Conservation (phyloP, 192 early-diverging fungal species). For the Coemansia sp. region DNA sequence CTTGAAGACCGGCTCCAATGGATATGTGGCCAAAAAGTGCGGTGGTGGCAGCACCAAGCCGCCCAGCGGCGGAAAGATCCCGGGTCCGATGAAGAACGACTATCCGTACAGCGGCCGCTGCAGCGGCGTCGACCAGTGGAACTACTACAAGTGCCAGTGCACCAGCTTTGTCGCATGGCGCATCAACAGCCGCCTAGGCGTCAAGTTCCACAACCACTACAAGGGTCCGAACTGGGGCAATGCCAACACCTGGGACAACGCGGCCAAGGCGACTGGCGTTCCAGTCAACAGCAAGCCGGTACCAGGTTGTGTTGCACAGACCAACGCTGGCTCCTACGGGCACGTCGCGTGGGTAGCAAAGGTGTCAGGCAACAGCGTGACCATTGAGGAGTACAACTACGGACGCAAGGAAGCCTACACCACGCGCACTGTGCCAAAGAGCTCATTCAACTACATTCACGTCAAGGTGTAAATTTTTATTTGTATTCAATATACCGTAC, state of each 20-base stretch:
- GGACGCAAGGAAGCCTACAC: conserved; percentile 6
- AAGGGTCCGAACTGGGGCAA: conserved; percentile 28
- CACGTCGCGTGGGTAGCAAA: conserved; percentile 43
- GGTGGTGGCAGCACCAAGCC: conserved; percentile 2
- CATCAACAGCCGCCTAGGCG: conserved; percentile 41
- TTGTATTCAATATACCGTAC: too few species aligned
- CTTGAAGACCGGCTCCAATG: conserved; percentile 28
- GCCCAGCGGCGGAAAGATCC: conserved; percentile 13
- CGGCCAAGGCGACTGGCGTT: conserved; percentile 16
- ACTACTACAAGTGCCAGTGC: conserved; percentile 43
- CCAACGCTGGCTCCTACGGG: conserved; percentile 21
- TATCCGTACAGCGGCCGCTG: conserved; percentile 33
- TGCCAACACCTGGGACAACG: conserved; percentile 16
- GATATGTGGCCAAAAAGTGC: conserved; percentile 26
- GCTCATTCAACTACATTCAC: conserved; percentile 39
- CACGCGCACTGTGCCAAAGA: conserved; percentile 34
- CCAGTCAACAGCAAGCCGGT: conserved; percentile 23
- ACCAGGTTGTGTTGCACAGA: conserved; percentile 18
- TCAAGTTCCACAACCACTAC: conserved; percentile 46
- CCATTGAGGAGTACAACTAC: conserved; percentile 41
- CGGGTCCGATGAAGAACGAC: conserved; percentile 39
- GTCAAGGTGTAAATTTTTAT: conserved; percentile 9
- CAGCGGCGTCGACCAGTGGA: conserved; percentile 27
- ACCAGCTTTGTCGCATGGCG: conserved; percentile 43
- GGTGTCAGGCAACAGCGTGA: conserved; percentile 34